Percentiles rank a stretch among this genome's conserved stretches.
phyloP scores from a whole-genome alignment of 768 basidiomycete genomes.

The Xanthoconium purpureum region DNA sequence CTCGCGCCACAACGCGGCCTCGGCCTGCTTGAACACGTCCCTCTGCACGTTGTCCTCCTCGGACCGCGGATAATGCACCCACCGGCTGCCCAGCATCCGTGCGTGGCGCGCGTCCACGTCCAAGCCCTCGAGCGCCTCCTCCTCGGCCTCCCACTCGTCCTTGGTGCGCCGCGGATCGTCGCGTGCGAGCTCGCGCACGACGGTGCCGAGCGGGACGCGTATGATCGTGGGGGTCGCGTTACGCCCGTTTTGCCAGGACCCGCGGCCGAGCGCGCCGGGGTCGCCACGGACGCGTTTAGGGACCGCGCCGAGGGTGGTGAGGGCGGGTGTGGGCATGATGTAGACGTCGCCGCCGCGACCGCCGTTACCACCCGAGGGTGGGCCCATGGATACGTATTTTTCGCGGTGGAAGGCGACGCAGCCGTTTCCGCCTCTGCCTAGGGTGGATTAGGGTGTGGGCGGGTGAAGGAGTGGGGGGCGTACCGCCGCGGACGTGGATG shows the following conservation, averaged over 20 bases:
- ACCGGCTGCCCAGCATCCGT: conserved; percentile 63
- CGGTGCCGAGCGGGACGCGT: conserved; percentile 85
- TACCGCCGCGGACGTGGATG: conserved; percentile 76
- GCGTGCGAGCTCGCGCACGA: conserved; percentile 71
- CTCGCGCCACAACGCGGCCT: conserved; percentile 53
- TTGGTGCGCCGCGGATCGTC: conserved; percentile 62
- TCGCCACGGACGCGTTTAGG: conserved; percentile 64
- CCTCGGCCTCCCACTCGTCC: conserved; percentile 74
- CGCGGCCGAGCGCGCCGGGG: conserved; percentile 70
- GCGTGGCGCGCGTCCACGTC: conserved; percentile 43
- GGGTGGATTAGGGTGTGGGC: neutral
- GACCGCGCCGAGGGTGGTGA: conserved; percentile 77
- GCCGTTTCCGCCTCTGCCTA: conserved; percentile 86
- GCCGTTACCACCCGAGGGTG: conserved; percentile 92
- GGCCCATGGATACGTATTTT: conserved; percentile 77
- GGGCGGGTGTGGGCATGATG: conserved; percentile 69
- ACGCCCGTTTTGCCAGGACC: conserved; percentile 84
- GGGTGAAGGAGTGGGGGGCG: conserved; percentile 12
- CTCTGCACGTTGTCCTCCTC: conserved; percentile 60
- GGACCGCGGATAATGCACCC: conserved; percentile 77
- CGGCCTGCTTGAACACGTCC: conserved; percentile 70
- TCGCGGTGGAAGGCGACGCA: conserved; percentile 93
- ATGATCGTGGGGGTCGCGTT: conserved; percentile 70
- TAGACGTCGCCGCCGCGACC: conserved; percentile 88
- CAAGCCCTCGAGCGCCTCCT: conserved; percentile 53